These are phyloP conservation scores for Schwanniomyces occidentalis DNA, from an alignment of 805 yeast species.

Conservation along the genomic window DNA sequence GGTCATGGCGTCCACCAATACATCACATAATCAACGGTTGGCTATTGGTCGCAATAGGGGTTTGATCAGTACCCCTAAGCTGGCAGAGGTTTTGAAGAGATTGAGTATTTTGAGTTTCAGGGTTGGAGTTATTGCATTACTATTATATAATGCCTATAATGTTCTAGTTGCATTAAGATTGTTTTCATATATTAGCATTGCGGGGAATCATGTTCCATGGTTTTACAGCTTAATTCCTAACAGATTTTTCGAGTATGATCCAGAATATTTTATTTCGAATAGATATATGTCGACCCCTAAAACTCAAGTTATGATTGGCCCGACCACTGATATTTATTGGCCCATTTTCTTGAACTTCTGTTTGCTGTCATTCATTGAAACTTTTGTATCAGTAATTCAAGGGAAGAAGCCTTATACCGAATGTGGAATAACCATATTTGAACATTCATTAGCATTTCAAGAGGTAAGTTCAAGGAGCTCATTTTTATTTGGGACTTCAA, in stretches of 20 bases:
- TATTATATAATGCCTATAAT: slow-evolving; percentile 24
- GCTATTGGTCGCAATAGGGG: slow-evolving; percentile 6
- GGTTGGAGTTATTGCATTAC: slow-evolving; percentile 23
- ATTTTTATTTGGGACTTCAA: slow-evolving; percentile 22
- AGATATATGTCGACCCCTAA: slow-evolving; percentile 31
- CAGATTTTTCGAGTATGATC: slow-evolving; percentile 24
- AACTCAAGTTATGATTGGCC: slow-evolving; percentile 40
- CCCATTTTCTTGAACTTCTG: slow-evolving; percentile 59
- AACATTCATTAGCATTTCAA: slow-evolving; percentile 73
- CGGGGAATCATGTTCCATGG: slow-evolving; percentile 8
- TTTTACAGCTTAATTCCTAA: slow-evolving; percentile 14
- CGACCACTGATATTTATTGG: slow-evolving; percentile 56
- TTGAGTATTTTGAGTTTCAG: slow-evolving; percentile 27
- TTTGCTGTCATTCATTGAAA: slow-evolving; percentile 62
- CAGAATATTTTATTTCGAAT: slow-evolving; percentile 16
- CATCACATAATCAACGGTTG: slow-evolving; percentile 4
- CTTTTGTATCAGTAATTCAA: slow-evolving; percentile 57
- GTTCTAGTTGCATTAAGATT: slow-evolving; percentile 35
- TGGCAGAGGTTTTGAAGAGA: slow-evolving; percentile 18
- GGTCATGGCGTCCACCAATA: slow-evolving; percentile 38
- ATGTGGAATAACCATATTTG: slow-evolving; percentile 71
- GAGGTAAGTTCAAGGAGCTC: slow-evolving; percentile 52
- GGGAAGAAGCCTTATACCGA: slow-evolving; percentile 60
- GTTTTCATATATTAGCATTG: slow-evolving; percentile 14
- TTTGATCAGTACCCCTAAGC: slow-evolving; percentile 7